Conservation (phyloP, 2,329 filamentous ascomycete species). For the Aspergillus ochraceus region DNA sequence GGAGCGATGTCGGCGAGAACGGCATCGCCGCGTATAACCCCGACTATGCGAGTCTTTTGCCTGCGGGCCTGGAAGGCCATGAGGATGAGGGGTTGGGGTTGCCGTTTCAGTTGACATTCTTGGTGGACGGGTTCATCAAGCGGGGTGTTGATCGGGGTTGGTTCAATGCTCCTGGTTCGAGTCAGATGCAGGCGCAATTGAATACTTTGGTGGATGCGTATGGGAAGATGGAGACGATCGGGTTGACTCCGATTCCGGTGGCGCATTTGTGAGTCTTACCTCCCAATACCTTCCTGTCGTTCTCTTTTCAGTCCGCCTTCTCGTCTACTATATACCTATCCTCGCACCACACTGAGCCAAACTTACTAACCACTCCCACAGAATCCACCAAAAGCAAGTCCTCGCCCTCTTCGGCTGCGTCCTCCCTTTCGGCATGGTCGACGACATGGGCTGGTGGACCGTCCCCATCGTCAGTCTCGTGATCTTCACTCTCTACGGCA, state of each 20-base stretch:
- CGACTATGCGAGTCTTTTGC: conserved; percentile 54
- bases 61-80: conserved; percentile 51
- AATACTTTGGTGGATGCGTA: conserved; percentile 60
- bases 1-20: conserved; percentile 32
- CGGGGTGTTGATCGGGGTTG: conserved; percentile 56
- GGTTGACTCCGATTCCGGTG: conserved; percentile 63
- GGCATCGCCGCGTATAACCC: conserved; percentile 37
- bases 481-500: conserved; percentile 64
- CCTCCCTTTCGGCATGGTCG: conserved; percentile 63
- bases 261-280: conserved; percentile 52
- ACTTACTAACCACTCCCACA: conserved; percentile 18
- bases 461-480: conserved; percentile 60
- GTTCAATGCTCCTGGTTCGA: conserved; percentile 61
- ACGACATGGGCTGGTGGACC: conserved; percentile 64
- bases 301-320: neutral
- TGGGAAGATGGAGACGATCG: conserved; percentile 65
- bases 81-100: conserved; percentile 61
- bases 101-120: conserved; percentile 60
- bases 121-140: conserved; percentile 62
- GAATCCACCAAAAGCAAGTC: conserved; percentile 65
- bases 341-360: neutral
- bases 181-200: conserved; percentile 58
- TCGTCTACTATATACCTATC: neutral
- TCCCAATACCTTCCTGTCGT: neutral
- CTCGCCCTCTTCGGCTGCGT: conserved; percentile 61